phyloP scores from a whole-genome alignment of 192 early-diverging fungal genomes.

The Obelidium mucronatum region DNA sequence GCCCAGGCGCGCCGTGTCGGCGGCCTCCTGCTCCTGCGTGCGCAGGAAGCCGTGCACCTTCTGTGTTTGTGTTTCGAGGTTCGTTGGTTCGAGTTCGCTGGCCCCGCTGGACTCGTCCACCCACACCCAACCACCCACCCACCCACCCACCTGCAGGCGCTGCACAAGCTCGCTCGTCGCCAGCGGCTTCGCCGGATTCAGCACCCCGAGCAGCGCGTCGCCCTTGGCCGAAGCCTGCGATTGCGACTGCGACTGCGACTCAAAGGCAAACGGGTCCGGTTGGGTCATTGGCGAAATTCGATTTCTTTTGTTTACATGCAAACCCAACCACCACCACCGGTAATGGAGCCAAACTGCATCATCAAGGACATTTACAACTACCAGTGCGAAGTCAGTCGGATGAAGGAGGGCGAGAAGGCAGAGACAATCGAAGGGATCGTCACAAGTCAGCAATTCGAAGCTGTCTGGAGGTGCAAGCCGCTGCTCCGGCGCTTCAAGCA shows the following conservation, averaged over 20 bases:
- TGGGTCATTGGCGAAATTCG: neutral
- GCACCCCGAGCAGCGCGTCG: constrained; percentile 22
- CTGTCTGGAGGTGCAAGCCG: constrained; percentile 13
- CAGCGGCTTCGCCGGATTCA: constrained; percentile 57
- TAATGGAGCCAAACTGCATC: neutral
- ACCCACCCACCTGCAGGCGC: constrained; percentile 55
- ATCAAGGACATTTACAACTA: constrained; percentile 1
- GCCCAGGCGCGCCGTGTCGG: constrained; percentile 70
- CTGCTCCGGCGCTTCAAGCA: neutral
- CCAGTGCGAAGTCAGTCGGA: neutral
- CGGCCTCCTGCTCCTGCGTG: constrained; percentile 76
- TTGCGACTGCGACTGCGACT: neutral
- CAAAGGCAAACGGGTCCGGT: constrained; percentile 13
- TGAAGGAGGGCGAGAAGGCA: neutral
- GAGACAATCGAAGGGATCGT: constrained; percentile 2
- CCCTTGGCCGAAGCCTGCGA: neutral
- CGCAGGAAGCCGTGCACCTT: constrained; percentile 69
- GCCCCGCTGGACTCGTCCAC: neutral
- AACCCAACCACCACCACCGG: no score
- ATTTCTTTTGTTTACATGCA: no score
- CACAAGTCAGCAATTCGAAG: neutral
- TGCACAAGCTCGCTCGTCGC: constrained; percentile 57
- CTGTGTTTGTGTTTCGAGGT: neutral
- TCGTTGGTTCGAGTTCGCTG: neutral
- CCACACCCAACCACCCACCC: neutral